phyloP scores from a whole-genome alignment of 2,329 filamentous ascomycete genomes.

The Cladosporium sp. region DNA sequence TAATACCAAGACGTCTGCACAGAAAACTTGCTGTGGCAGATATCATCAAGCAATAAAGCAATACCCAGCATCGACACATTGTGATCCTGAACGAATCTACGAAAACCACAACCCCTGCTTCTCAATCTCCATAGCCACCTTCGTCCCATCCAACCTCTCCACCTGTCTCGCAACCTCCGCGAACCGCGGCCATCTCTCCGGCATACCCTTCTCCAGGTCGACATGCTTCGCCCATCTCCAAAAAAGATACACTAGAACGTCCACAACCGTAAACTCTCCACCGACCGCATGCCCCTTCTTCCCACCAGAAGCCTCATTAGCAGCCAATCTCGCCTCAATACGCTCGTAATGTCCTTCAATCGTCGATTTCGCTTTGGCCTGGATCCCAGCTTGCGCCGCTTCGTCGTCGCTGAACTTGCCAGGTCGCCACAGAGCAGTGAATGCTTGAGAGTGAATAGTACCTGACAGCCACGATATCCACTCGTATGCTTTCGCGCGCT shows the following conservation, averaged over 20 bases:
- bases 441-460: constrained; percentile 37
- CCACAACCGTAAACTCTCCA: constrained; percentile 38
- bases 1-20: neutral
- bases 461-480: constrained; percentile 43
- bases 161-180: neutral
- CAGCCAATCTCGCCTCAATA: constrained; percentile 33
- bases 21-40: neutral
- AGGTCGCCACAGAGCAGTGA: constrained; percentile 33
- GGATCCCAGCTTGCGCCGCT: constrained; percentile 26
- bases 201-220: neutral
- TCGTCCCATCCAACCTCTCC: neutral
- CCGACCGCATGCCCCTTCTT: constrained; percentile 34
- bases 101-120: constrained; percentile 12
- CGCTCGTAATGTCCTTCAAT: constrained; percentile 25
- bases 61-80: neutral
- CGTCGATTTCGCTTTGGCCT: constrained; percentile 25
- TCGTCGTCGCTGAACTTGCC: constrained; percentile 33
- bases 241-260: constrained; percentile 39
- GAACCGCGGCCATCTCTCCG: constrained; percentile 9
- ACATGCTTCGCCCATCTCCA: constrained; percentile 36
- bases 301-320: neutral
- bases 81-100: neutral
- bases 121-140: constrained; percentile 5
- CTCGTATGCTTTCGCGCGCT: constrained; percentile 34
- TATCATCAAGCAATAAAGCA: neutral